Evolutionary conservation across 108 stramenopile genomes (phyloP), one percentile per base, ranked within the genome.

Genomic region (Seminavis robusta): DNA sequence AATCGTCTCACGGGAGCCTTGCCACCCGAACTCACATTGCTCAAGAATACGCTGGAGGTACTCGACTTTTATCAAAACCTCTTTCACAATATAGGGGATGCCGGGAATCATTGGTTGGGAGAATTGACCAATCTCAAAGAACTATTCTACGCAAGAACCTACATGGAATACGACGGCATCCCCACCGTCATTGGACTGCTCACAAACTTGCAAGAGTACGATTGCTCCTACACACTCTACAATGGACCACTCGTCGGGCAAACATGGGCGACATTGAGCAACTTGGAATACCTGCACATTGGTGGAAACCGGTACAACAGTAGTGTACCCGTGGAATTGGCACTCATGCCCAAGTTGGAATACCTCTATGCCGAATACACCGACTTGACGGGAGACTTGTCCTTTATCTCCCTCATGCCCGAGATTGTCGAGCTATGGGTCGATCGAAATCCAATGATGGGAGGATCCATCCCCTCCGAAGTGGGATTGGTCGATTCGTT

Each of bases 71-170:
- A 38, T 56, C 45, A 56, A 36, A 77, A 77, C 38, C 5, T 51
- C 3, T 47, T 76, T 19, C 60, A 75, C 52, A 75, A 83, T 19
- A 49, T 63, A 2, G 78, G 59, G 4, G 80, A 76, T 9, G 63
- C 42, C 20, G 69, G 64, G 25, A 71, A 62, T 52, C 24, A 34
- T 23, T 73, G 66, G 9, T 56, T 79, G 30, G 73, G 76, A 13
- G 61, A 68, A 41, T 52, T 75, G 19, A 30, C 23, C 0, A 38
- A 23, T 3, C 24, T 51, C 8, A 13, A 51, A 51, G 42, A 43
- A 43, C 42, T 43, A 5, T 16, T 21, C 42, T n/a, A 21, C 20
- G 17, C 42, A 7, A 27, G 15, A 49, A 49, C 28, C 6, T 4
- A 23, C 48, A 15, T 49, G 24, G 26, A 29, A 10, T 49, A 49